Base-by-base conservation (phyloP, 306 rosid species). In the Glycine soja region DNA sequence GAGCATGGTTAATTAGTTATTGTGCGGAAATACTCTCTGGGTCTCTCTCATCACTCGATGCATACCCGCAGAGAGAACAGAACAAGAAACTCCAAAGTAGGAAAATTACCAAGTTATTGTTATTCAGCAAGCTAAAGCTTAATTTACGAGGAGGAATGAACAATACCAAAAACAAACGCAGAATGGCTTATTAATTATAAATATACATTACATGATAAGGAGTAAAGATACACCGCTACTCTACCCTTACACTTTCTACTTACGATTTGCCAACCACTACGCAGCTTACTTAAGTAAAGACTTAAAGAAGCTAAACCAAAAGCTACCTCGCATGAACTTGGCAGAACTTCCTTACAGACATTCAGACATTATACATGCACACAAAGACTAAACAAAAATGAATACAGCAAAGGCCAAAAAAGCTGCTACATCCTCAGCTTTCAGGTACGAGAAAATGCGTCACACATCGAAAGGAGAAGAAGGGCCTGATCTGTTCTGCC, bases 391-490 rank as follows among this genome's bases (percentile, higher is more conserved):
- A 79, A 74, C 80, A 84, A 74, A 67, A 84, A 34, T 78, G 63
- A 80, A 64, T 71, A 78, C 72, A 84, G 2, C 30, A 58, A 38
- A 47, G 72, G 24, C 53, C 80, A 57, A 79, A 79, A 79, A 84
- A 62, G 46, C 34, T 43, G 77, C 36, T 43, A 6, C 40, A 59
- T 73, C 72, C 72, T 47, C 57, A 65, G 36, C 65, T 45, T 72
- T 61, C 12, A 1, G 56, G 53, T 65, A 72, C 16, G 32, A 18
- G 70, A 73, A 69, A 54, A 54, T 54, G 65, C 18, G 16, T 4
- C 96, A 92, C 90, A 90, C 93, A 88, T 93, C 91, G 91, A 70
- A 91, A 91, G 96, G 85, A 95, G 97, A 30, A 83, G 92, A 43
- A 90, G 97, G 10, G 92, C 87, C 80, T 80, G 90, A 61, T 89